Evolutionary conservation across 1,139 yeast species (phyloP), one percentile per base, ranked within the genome.

Genomic region (Pichia sp.): DNA sequence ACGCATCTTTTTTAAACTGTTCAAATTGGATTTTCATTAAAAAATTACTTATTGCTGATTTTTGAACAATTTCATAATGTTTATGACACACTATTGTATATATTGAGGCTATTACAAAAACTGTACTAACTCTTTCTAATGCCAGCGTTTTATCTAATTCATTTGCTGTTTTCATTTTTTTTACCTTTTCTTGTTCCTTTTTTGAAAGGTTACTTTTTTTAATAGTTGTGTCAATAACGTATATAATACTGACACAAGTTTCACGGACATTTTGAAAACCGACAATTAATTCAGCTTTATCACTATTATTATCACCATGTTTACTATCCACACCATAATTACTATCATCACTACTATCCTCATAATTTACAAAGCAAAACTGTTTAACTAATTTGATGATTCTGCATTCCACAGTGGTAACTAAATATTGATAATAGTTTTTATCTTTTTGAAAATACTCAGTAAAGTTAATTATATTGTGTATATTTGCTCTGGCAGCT

Each of bases 41-140:
- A 19, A 18, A 36, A 19, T 36, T 19, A 22, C 38, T 38, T 14
- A n/a, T 36, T 5, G 43, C 18, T 30, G 45, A 30, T 3, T 39
- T 44, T 22, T 34, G 18, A 18, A 33, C 33, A 9, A 39, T 14
- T 14, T 39, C 28, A 25, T 22, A 39, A 7, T 48, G 44, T 22
- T 43, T 43, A 30, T 53, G 48, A 6, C 42, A 31, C 7, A 50
- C 28, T 11, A 51, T 38, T 2, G 47, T 33, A 28, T 48, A 53
- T 25, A 46, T 44, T 27, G 45, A 29, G 10, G 47, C 18, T 3
- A 36, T 36, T 36, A 36, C 41, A 36, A 36, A 36, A 10, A 36
- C 25, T 36, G 41, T 36, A 36, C 14, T 16, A 36, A 36, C 9
- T 19, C 25, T 36, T 10, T 19, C 16, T 36, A 36, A 19, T 11